Conservation (phyloP, 768 basidiomycete genomes). For the Serendipita sp. region DNA sequence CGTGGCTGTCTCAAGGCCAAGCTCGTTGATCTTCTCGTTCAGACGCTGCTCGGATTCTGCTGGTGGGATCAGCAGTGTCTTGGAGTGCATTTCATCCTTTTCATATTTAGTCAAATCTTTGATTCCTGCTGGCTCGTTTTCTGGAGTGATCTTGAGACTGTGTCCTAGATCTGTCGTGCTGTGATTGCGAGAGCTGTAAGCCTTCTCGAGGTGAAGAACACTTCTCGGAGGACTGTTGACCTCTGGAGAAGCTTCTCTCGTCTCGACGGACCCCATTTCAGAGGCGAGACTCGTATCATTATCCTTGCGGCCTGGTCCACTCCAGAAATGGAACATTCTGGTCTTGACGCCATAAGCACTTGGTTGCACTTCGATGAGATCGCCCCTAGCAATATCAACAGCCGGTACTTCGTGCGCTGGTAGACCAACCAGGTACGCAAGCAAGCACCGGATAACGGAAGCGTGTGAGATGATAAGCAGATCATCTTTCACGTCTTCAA, state of each 20-base stretch:
- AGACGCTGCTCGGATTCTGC: background rate
- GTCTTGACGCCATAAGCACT: conserved; percentile 35
- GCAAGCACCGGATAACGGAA: conserved; percentile 89
- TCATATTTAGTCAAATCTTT: background rate
- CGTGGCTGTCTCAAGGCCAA: background rate
- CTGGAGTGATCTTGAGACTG: background rate
- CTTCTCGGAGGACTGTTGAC: background rate
- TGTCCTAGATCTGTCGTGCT: background rate
- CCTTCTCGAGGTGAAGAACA: background rate
- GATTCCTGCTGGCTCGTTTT: background rate
- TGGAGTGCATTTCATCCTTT: background rate
- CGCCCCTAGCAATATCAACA: conserved; percentile 91
- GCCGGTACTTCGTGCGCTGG: conserved; percentile 94
- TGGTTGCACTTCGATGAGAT: conserved; percentile 59
- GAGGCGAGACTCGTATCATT: background rate
- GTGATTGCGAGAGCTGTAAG: background rate
- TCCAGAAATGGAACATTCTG: conserved; percentile 4
- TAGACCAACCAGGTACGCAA: conserved; percentile 84
- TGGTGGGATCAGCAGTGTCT: background rate
- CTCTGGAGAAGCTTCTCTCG: background rate
- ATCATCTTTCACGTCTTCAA: conserved; percentile 89
- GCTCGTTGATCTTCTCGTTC: background rate
- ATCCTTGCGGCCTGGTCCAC: conserved; percentile 2
- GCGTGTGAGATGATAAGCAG: conserved; percentile 93
- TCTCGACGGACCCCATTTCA: background rate